A percentile compares a stretch with the other conserved stretches of the same genome.
phyloP scores from a whole-genome alignment of 2,329 filamentous ascomycete genomes.

The Moelleriella libera region DNA sequence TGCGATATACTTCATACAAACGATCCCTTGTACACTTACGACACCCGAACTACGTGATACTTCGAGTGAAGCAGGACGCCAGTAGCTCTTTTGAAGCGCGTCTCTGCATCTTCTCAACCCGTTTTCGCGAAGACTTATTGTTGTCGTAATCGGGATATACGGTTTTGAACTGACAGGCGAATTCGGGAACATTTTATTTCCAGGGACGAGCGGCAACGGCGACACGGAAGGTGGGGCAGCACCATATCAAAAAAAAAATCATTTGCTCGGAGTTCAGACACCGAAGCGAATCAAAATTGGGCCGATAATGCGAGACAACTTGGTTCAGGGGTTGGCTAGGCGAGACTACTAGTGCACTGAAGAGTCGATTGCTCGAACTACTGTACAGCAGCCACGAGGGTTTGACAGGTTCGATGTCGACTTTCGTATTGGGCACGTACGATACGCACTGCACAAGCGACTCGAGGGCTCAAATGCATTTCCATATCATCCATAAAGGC shows the following conservation, averaged over 20 bases:
- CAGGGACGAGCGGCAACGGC: not conserved
- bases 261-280: slow-evolving; percentile 1
- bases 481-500: too few relatives aligned
- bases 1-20: not conserved
- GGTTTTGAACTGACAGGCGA: not conserved
- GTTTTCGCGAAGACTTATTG: not conserved
- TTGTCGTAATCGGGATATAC: not conserved
- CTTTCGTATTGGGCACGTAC: too few relatives aligned
- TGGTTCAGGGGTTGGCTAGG: not conserved
- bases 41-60: too few relatives aligned
- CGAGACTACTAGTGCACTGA: not conserved
- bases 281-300: not conserved
- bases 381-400: too few relatives aligned
- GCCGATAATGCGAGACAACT: not conserved
- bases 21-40: not conserved
- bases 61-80: too few relatives aligned
- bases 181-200: not conserved
- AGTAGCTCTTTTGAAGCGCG: too few relatives aligned
- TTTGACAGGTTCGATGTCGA: too few relatives aligned
- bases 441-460: too few relatives aligned
- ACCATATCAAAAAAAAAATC: not conserved
- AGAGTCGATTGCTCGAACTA: not conserved
- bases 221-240: not conserved
- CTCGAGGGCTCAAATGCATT: too few relatives aligned
- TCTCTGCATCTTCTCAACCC: too few relatives aligned